Base-by-base conservation (phyloP, 2,329 filamentous ascomycete genomes). In the Aspergillus ruber region DNA sequence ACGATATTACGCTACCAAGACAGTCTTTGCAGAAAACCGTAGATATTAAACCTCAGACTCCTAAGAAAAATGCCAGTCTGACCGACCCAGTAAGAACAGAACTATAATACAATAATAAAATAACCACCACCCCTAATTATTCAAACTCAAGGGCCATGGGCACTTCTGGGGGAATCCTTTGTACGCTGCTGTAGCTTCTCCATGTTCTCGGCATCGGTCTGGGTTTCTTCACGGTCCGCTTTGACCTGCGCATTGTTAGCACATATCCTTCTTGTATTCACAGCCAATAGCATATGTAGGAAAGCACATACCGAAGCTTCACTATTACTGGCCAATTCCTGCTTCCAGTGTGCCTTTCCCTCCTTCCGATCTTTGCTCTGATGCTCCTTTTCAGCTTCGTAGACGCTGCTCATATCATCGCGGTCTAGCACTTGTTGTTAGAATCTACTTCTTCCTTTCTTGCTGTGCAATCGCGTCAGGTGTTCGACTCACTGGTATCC, bases 261-360 rank as follows among this genome's bases (percentile, higher is more conserved):
- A 36, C 27, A 12, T 5, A 5, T 10, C 10, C 4, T 15, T 21
- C 10, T 21, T 23, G 21, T 6, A 9, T 15, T 18, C n/a, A n/a
- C 2, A 15, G 38, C 7, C 36, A 21, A 29, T 36, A 36, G 41
- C 6, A 44, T 12, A 43, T 32, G 29, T 18, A 13, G 9, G 4
- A 35, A 35, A 48, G 36, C 48, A 68, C 77, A 55, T 70, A 93
- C 76, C 57, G 81, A 81, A 66, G 87, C 86, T 74, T 94, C 88
- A 68, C 84, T 87, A 68, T 88, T 82, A 43, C 83, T 86, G 3
- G 88, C 87, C 43, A 94, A 75, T 65, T 85, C 83, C 18, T 84
- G 76, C 71, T 86, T 85, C 88, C 88, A 93, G 63, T 88, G 78
- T 45, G 77, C 84, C 64, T 81, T 77, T 51, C 86, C 87, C 35